Conservation (phyloP, 1,284 basidiomycete species). For the Puccinia novopanici region DNA sequence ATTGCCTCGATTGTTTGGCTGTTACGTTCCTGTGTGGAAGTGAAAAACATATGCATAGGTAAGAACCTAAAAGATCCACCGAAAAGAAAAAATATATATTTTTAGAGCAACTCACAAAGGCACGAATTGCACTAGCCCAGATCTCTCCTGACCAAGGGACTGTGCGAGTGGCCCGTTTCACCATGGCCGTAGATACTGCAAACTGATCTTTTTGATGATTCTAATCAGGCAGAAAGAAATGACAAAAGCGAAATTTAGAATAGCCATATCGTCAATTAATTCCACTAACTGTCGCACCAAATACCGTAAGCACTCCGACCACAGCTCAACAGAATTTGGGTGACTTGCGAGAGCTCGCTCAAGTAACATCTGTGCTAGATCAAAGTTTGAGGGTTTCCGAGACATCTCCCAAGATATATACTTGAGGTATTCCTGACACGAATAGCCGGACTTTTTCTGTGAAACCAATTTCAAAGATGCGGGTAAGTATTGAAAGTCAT, state of each 20-base stretch:
- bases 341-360: conserved; percentile 45
- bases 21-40: conserved; percentile 36
- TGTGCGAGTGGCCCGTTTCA: conserved; percentile 38
- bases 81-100: not conserved
- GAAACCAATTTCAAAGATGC: not conserved
- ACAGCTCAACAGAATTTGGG: conserved; percentile 44
- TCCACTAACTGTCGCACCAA: conserved; percentile 19
- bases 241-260: not conserved
- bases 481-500: not conserved
- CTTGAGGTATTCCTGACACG: conserved; percentile 32
- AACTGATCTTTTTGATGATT: conserved; percentile 20
- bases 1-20: conserved; percentile 44
- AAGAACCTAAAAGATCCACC: not conserved
- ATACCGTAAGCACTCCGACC: conserved; percentile 41
- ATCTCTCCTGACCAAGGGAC: conserved; percentile 45
- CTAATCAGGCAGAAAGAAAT: conserved; percentile 1
- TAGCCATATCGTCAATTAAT: not conserved
- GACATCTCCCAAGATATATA: conserved; percentile 49
- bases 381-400: conserved; percentile 26
- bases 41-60: not conserved
- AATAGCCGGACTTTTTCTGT: conserved; percentile 49
- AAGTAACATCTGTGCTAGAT: conserved; percentile 32
- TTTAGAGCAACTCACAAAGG: conserved; percentile 29
- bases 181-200: conserved; percentile 2
- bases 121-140: conserved; percentile 37